Evolutionary conservation across 1,284 basidiomycete genomes (phyloP).

Genomic region (Cutaneotrichosporon cyanovorans): DNA sequence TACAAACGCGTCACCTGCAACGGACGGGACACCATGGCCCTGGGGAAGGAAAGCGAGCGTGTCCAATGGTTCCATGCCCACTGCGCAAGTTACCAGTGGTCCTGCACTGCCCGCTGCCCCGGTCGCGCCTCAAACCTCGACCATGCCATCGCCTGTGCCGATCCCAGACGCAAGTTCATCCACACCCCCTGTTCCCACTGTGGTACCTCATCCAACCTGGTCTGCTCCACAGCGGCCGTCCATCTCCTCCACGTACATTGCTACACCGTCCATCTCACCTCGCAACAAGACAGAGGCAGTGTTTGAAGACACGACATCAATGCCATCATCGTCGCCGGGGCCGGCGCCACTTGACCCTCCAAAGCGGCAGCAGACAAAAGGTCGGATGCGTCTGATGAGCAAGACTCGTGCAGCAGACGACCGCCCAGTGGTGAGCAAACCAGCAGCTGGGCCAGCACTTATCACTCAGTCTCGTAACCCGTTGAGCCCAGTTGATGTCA

Average conservation of each 20-base stretch:
- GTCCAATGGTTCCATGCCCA: neutral
- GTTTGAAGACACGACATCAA: neutral
- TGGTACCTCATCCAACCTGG: too few species aligned
- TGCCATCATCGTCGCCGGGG: neutral
- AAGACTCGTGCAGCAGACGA: neutral
- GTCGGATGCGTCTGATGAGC: slow-evolving; percentile 2
- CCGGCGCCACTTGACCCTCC: neutral
- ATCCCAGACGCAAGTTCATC: too few species aligned
- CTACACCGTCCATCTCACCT: neutral
- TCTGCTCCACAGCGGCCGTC: too few species aligned
- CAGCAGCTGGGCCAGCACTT: too few species aligned
- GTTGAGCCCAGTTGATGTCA: too few species aligned
- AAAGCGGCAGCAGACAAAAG: slow-evolving; percentile 2
- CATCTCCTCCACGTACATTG: too few species aligned
- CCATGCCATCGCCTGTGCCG: neutral
- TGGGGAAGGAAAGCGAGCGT: slow-evolving; percentile 9
- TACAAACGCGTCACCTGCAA: neutral
- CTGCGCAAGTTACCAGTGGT: neutral
- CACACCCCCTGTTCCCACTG: neutral
- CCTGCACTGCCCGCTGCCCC: neutral
- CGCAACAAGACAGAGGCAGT: neutral
- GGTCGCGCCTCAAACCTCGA: neutral
- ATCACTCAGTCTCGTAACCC: too few species aligned
- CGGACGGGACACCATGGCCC: slow-evolving; percentile 5
- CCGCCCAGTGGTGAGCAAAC: neutral